Conservation (phyloP, 2,329 filamentous ascomycete genomes). For the Penicillium sp. region DNA sequence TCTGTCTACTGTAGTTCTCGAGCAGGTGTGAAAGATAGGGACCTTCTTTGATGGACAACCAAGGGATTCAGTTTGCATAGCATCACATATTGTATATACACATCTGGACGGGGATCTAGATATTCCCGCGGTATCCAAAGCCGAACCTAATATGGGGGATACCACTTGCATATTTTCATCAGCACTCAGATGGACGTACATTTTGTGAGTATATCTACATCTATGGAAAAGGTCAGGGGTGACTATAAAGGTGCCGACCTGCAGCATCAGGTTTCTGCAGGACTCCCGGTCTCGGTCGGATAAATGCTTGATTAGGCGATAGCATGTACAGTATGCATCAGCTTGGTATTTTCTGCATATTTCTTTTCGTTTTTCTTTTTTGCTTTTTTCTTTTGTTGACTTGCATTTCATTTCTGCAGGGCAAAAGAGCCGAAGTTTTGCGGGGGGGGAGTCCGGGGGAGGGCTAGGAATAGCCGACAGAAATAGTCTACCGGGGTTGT, state of each 20-base stretch:
- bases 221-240: too few species aligned
- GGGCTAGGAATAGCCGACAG: not conserved
- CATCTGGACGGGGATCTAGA: too few species aligned
- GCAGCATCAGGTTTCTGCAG: not conserved
- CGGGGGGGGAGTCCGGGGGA: not conserved
- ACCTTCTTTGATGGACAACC: too few species aligned
- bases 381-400: not conserved
- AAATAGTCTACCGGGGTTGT: not conserved
- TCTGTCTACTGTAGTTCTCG: too few species aligned
- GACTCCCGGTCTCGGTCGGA: slow-evolving; percentile 15
- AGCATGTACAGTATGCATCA: too few species aligned
- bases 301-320: slow-evolving; percentile 14
- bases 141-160: too few species aligned
- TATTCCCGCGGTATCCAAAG: too few species aligned
- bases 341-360: not conserved
- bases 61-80: not conserved
- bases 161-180: too few species aligned
- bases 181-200: too few species aligned
- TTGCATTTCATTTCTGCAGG: not conserved
- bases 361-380: not conserved
- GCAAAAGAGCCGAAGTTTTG: not conserved
- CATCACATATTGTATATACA: too few species aligned
- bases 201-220: too few species aligned
- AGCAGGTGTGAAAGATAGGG: not conserved
- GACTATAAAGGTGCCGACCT: not conserved